Percentiles rank a stretch among this genome's conserved stretches.
phyloP scores from a whole-genome alignment of 805 yeast genomes.

The Yamadazyma philogaea region DNA sequence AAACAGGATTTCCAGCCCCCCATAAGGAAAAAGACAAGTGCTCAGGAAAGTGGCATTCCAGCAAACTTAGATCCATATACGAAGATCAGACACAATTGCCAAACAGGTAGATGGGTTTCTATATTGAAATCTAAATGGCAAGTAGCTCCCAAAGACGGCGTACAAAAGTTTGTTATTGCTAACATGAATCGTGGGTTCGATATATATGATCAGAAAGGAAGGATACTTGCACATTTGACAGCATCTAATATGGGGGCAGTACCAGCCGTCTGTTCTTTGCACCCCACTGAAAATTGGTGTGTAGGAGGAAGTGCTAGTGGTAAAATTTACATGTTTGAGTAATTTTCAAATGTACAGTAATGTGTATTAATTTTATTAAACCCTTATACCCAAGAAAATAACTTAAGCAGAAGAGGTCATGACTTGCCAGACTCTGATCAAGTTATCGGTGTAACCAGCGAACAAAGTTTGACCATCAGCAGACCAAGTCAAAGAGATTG shows the following conservation, averaged over 20 bases:
- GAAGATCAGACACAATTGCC: constrained; percentile 83
- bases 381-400: not conserved
- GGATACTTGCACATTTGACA: constrained; percentile 71
- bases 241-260: constrained; percentile 74
- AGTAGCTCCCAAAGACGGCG: constrained; percentile 59
- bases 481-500: constrained; percentile 98
- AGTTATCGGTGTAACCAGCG: constrained; percentile 99
- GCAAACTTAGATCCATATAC: constrained; percentile 55
- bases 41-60: constrained; percentile 22
- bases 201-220: constrained; percentile 73
- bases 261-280: constrained; percentile 85
- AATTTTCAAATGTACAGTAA: constrained; percentile 6
- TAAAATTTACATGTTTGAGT: constrained; percentile 63
- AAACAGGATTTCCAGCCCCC: constrained; percentile 9
- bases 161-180: constrained; percentile 84
- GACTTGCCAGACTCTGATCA: constrained; percentile 99
- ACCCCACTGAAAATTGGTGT: constrained; percentile 84
- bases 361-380: not conserved
- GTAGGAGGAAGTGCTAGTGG: constrained; percentile 96
- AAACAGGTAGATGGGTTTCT: constrained; percentile 96
- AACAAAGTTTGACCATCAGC: constrained; percentile 99
- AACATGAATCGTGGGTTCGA: constrained; percentile 91
- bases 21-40: constrained; percentile 8
- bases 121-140: constrained; percentile 91
- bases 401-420: constrained; percentile 71